Evolutionary conservation across 2,329 filamentous ascomycete species (phyloP).

Genomic region (Keithomyces neogunnii): DNA sequence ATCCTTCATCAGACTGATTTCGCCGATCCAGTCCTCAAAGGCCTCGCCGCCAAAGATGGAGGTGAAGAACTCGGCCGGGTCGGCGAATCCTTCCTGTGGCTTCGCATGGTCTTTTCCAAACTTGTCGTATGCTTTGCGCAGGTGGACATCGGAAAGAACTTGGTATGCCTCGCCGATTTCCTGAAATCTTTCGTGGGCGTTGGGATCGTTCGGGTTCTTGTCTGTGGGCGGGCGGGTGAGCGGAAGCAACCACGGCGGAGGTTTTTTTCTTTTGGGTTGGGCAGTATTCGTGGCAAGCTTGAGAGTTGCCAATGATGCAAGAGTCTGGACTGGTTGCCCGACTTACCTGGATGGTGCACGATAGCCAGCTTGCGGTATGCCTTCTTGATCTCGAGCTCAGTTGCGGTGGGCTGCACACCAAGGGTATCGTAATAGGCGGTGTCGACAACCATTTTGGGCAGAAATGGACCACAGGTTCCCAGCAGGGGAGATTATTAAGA

Average conservation of each 20-base stretch:
- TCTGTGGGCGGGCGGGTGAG: conserved; percentile 40
- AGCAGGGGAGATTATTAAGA: not conserved
- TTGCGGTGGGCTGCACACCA: conserved; percentile 74
- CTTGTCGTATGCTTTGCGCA: conserved; percentile 91
- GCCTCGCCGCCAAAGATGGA: conserved; percentile 97
- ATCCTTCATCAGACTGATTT: conserved; percentile 98
- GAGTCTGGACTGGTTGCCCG: not conserved
- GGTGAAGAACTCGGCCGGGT: conserved; percentile 94
- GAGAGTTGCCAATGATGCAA: not conserved
- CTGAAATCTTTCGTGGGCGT: conserved; percentile 90
- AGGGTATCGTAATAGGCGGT: conserved; percentile 83
- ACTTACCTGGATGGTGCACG: conserved; percentile 74
- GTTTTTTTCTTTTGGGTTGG: too few species aligned
- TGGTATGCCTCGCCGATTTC: conserved; percentile 67
- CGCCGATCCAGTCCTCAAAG: conserved; percentile 92
- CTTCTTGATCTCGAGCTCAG: conserved; percentile 93
- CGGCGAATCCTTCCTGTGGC: conserved; percentile 85
- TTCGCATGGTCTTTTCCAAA: conserved; percentile 92
- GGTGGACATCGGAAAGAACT: conserved; percentile 78
- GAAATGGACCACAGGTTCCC: not conserved
- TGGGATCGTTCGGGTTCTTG: conserved; percentile 96
- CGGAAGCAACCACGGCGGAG: conserved; percentile 1
- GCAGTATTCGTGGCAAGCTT: too few species aligned
- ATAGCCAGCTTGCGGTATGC: conserved; percentile 93
- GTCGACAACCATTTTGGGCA: conserved; percentile 68